Percentiles rank a stretch among this genome's conserved stretches.
These are phyloP conservation scores for Coemansia sp. DNA, from an alignment of 192 early-diverging fungal genomes.

Conservation along the genomic window DNA sequence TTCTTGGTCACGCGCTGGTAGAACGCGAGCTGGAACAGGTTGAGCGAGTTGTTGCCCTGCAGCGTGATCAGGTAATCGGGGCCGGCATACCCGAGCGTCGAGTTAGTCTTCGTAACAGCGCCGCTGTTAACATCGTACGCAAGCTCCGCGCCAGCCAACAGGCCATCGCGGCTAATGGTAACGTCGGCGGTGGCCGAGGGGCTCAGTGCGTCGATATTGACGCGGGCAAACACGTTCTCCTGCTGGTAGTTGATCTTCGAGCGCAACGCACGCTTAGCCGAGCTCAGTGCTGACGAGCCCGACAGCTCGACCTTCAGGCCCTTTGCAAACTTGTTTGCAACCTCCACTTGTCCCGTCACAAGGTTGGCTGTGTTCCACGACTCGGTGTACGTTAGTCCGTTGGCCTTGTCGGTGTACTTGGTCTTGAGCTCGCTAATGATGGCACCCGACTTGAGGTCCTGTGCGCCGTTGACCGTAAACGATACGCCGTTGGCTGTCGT, in stretches of 20 bases:
- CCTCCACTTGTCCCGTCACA: conserved; percentile 88
- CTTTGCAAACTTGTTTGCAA: conserved; percentile 91
- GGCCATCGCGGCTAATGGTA: conserved; percentile 84
- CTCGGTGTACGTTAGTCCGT: conserved; percentile 94
- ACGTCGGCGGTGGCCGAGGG: conserved; percentile 87
- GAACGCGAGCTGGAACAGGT: conserved; percentile 89
- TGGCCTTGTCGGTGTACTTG: conserved; percentile 94
- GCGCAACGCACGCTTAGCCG: conserved; percentile 47
- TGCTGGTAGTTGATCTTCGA: conserved; percentile 93
- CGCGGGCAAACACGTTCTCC: conserved; percentile 86
- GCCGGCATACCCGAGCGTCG: conserved; percentile 82
- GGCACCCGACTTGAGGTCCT: conserved; percentile 92
- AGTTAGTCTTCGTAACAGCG: conserved; percentile 85
- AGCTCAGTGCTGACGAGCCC: conserved; percentile 80
- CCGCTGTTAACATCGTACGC: conserved; percentile 92
- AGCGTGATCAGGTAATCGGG: conserved; percentile 88
- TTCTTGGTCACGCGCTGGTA: conserved; percentile 92
- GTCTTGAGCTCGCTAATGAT: conserved; percentile 97
- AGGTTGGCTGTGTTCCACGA: conserved; percentile 95
- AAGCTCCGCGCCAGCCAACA: conserved; percentile 89
- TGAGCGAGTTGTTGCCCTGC: conserved; percentile 88
- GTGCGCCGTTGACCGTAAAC: conserved; percentile 92
- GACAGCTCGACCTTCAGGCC: conserved; percentile 93
- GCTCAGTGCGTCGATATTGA: conserved; percentile 91
- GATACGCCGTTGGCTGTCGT: conserved; percentile 92